phyloP scores from a whole-genome alignment of 2,329 filamentous ascomycete species.

The Amauroascus niger region DNA sequence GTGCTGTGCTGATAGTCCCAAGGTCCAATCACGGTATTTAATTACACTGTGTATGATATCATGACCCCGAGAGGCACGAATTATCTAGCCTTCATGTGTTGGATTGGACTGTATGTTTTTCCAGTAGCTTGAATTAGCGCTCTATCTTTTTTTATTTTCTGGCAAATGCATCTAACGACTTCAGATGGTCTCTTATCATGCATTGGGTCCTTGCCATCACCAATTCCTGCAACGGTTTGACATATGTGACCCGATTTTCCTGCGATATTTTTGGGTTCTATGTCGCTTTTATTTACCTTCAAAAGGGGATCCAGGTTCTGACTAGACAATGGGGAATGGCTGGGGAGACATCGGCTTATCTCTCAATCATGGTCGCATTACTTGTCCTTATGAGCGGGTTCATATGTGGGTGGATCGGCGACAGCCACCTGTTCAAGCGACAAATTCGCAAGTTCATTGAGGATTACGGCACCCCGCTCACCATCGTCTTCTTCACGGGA shows the following conservation, averaged over 20 bases:
- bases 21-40: constrained; percentile 87
- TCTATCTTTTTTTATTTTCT: background rate
- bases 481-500: constrained; percentile 78
- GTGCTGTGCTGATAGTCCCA: constrained; percentile 44
- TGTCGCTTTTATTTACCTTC: constrained; percentile 81
- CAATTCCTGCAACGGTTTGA: constrained; percentile 80
- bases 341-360: constrained; percentile 57
- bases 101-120: constrained; percentile 64
- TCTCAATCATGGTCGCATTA: constrained; percentile 65
- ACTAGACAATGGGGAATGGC: constrained; percentile 57
- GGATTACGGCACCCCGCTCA: constrained; percentile 78
- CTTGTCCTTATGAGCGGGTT: constrained; percentile 72
- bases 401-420: constrained; percentile 60
- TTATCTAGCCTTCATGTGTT: constrained; percentile 83
- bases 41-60: constrained; percentile 89
- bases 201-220: constrained; percentile 76
- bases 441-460: constrained; percentile 72
- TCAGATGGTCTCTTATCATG: constrained; percentile 69
- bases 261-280: constrained; percentile 94
- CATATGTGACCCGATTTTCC: constrained; percentile 81
- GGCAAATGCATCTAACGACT: background rate
- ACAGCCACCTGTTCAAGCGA: constrained; percentile 62
- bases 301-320: constrained; percentile 82
- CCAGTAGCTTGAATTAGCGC: background rate
- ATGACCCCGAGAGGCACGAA: constrained; percentile 66